phyloP scores from a whole-genome alignment of 257 asterid species.

The Solanum microdontum region DNA sequence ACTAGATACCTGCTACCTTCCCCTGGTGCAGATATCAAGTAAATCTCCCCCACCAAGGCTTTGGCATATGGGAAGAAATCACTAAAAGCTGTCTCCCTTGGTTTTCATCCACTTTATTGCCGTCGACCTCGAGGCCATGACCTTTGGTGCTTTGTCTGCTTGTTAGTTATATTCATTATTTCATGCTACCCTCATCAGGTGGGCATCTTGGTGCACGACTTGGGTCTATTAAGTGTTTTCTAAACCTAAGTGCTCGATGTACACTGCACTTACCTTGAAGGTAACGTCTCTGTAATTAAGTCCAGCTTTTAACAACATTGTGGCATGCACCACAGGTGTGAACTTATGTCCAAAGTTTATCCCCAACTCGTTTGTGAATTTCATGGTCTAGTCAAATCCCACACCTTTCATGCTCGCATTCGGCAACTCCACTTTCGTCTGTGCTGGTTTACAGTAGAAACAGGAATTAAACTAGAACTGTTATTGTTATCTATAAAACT shows the following conservation, averaged over 20 bases:
- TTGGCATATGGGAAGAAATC: background rate
- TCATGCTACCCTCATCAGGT: background rate
- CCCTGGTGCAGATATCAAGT: background rate
- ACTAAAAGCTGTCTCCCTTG: background rate
- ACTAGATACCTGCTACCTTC: background rate
- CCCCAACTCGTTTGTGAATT: background rate
- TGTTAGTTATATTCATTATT: background rate
- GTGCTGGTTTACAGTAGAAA: background rate
- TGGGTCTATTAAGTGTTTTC: background rate
- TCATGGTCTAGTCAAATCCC: background rate
- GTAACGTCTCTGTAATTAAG: background rate
- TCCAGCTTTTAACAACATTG: background rate
- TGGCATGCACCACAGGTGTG: background rate
- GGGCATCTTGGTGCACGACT: background rate
- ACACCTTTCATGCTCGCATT: background rate
- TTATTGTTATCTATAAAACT: background rate
- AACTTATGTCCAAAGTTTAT: background rate
- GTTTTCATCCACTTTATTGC: background rate
- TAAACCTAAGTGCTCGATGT: background rate
- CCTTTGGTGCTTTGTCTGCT: background rate
- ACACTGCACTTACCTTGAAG: background rate
- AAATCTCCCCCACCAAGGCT: background rate
- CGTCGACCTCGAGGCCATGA: background rate
- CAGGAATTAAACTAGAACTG: background rate
- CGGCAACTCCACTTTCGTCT: background rate